phyloP scores from a whole-genome alignment of 116 monocot species.

The Papilionanthe hybrid region DNA sequence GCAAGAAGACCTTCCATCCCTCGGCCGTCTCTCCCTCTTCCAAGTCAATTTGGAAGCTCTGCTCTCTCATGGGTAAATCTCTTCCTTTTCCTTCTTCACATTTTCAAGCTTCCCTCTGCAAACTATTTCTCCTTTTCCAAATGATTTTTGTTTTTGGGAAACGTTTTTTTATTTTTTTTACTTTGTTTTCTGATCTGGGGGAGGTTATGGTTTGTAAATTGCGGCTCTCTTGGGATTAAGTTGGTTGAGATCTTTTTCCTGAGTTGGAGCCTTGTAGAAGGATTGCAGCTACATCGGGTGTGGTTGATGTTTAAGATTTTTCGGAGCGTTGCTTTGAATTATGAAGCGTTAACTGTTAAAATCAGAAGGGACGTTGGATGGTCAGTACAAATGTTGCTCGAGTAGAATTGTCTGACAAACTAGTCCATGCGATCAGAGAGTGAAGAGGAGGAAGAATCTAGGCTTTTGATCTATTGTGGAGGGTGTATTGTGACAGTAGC shows the following conservation, averaged over 20 bases:
- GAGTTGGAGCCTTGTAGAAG: background rate
- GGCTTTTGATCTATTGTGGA: background rate
- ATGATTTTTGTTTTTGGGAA: background rate
- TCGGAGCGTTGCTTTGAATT: background rate
- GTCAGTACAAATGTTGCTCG: background rate
- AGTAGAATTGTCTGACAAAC: background rate
- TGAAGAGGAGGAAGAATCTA: background rate
- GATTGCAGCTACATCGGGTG: background rate
- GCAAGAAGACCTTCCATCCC: constrained; percentile 57
- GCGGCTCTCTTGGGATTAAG: background rate
- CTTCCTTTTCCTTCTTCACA: background rate
- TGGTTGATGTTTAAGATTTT: background rate
- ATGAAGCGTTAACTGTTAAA: background rate
- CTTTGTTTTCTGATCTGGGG: background rate
- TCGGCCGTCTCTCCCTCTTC: constrained; percentile 33
- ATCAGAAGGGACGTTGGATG: background rate
- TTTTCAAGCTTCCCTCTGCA: background rate
- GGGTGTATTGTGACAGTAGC: background rate
- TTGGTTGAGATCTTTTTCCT: background rate
- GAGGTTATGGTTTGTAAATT: background rate
- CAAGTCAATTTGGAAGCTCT: constrained; percentile 42
- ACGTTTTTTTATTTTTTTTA: background rate
- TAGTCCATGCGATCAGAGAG: background rate
- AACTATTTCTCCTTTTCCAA: background rate
- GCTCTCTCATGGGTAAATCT: constrained; percentile 64